Percentiles rank a stretch among this genome's conserved stretches.
These are phyloP conservation scores for Yarrowia porcina DNA, from an alignment of 805 yeast genomes.

Conservation along the genomic window DNA sequence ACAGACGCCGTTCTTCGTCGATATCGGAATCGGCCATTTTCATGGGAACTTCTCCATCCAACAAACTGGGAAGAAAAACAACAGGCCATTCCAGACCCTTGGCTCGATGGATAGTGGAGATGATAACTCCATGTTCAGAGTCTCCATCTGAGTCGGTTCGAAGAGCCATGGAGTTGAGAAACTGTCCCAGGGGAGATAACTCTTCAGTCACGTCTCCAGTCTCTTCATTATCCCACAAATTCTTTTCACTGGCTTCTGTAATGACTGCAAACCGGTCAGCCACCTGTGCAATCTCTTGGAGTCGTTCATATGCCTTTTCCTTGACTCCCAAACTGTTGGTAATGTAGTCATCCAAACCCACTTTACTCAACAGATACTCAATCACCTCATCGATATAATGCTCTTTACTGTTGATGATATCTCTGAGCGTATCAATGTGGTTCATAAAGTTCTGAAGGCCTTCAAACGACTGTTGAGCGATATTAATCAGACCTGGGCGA, in stretches of 20 bases:
- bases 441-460: conserved; percentile 4
- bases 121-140: conserved; percentile 41
- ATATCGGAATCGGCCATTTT: conserved; percentile 35
- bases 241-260: neutral
- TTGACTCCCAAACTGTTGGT: neutral
- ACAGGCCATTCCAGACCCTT: conserved; percentile 96
- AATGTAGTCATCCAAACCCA: neutral
- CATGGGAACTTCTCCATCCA: conserved; percentile 30
- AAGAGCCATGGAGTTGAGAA: conserved; percentile 31
- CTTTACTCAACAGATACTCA: conserved; percentile 4
- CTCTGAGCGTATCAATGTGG: neutral
- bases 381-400: conserved; percentile 9
- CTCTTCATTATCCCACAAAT: conserved; percentile 8
- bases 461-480: neutral
- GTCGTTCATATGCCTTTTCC: neutral
- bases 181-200: conserved; percentile 26
- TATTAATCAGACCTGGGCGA: neutral
- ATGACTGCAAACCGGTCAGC: conserved; percentile 10
- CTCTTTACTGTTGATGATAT: conserved; percentile 1
- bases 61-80: conserved; percentile 49
- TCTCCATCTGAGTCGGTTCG: too few species aligned
- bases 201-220: neutral
- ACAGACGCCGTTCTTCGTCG: conserved; percentile 63
- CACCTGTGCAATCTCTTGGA: neutral
- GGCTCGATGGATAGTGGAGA: conserved; percentile 87